These are phyloP conservation scores for Candida anutae DNA, from an alignment of 1,139 yeast species.

Conservation along the genomic window DNA sequence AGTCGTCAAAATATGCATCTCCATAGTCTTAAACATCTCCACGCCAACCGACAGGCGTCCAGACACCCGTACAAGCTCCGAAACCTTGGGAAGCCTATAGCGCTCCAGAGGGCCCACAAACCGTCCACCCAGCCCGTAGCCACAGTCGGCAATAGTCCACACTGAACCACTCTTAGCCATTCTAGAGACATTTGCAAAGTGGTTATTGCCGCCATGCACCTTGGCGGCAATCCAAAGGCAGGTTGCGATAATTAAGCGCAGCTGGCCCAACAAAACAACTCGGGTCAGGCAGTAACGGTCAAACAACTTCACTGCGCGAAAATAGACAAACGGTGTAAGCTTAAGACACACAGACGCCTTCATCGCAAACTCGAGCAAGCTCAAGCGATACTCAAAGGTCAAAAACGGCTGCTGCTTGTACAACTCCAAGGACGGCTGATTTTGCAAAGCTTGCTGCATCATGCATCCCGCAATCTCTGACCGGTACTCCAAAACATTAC, in stretches of 20 bases:
- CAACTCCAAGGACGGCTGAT: slow-evolving; percentile 45
- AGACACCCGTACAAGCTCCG: slow-evolving; percentile 54
- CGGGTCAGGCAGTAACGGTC: slow-evolving; percentile 63
- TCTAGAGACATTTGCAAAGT: slow-evolving; percentile 41
- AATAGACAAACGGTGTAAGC: slow-evolving; percentile 53
- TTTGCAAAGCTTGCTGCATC: slow-evolving; percentile 19
- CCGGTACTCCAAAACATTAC: slow-evolving; percentile 43
- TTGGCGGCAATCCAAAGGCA: slow-evolving; percentile 63
- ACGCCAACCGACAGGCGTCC: slow-evolving; percentile 52
- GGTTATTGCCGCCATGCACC: slow-evolving; percentile 63
- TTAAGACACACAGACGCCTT: slow-evolving; percentile 54
- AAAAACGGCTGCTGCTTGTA: slow-evolving; percentile 61
- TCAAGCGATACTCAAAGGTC: slow-evolving; percentile 39
- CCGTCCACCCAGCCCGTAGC: slow-evolving; percentile 49
- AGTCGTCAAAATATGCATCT: slow-evolving; percentile 47
- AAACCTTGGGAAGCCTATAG: slow-evolving; percentile 55
- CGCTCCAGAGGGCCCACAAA: slow-evolving; percentile 60
- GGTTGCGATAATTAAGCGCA: slow-evolving; percentile 56
- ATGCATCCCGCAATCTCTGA: slow-evolving; percentile 41
- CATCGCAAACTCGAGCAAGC: slow-evolving; percentile 49
- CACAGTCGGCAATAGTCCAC: slow-evolving; percentile 33
- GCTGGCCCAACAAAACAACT: slow-evolving; percentile 52
- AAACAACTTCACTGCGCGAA: slow-evolving; percentile 49
- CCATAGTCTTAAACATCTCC: slow-evolving; percentile 54
- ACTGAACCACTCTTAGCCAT: slow-evolving; percentile 16